These are phyloP conservation scores for Claviceps capensis DNA, from an alignment of 2,329 filamentous ascomycete genomes.

Conservation along the genomic window DNA sequence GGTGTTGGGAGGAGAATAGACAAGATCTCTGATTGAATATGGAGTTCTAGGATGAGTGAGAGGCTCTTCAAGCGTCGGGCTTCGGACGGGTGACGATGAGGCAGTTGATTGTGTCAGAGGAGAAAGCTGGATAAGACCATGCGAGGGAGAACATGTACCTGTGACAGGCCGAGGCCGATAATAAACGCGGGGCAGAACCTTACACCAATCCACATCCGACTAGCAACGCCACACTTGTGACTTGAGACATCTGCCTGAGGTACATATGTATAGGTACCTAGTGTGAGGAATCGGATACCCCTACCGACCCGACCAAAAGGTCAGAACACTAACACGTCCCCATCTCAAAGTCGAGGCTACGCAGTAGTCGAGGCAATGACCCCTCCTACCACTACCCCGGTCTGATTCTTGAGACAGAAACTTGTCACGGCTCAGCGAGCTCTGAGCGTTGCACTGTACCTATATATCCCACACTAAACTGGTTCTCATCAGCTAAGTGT, in stretches of 20 bases:
- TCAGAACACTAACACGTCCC: no score
- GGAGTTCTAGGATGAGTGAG: slow-evolving; percentile 6
- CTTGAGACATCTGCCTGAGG: not conserved
- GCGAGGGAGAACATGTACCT: slow-evolving; percentile 5
- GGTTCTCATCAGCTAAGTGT: no score
- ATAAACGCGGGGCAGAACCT: slow-evolving; percentile 1
- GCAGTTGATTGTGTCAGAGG: slow-evolving; percentile 8
- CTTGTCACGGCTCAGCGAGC: no score
- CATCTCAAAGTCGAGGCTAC: no score
- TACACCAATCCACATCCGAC: not conserved
- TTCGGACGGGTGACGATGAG: slow-evolving; percentile 14
- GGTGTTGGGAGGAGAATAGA: not conserved
- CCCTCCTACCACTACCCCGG: no score
- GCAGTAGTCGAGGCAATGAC: no score
- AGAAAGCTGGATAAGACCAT: slow-evolving; percentile 6
- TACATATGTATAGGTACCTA: not conserved
- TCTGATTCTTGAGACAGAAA: no score
- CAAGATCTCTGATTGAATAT: not conserved
- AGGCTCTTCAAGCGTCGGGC: slow-evolving; percentile 5
- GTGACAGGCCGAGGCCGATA: slow-evolving; percentile 7
- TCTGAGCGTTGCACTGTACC: no score
- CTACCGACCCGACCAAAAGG: no score
- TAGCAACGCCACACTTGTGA: not conserved
- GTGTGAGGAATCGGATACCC: no score
- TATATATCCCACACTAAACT: no score